These are phyloP conservation scores for Mycena metata DNA, from an alignment of 768 basidiomycete species.

Conservation along the genomic window DNA sequence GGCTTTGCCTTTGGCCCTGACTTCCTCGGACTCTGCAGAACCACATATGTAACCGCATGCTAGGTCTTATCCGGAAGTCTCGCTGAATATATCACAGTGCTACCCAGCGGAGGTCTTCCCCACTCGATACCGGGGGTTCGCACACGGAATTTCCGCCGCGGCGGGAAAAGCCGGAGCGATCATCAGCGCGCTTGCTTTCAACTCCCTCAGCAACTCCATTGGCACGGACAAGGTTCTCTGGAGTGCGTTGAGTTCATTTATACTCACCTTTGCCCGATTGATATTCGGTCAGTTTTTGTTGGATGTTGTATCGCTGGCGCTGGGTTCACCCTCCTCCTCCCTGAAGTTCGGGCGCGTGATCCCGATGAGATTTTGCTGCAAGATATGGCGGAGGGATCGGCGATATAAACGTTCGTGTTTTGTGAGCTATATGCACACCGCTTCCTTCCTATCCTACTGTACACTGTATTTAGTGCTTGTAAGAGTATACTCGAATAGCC, in stretches of 20 bases:
- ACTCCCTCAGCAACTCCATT: conserved; percentile 68
- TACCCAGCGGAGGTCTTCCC: conserved; percentile 88
- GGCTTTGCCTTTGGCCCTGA: neutral
- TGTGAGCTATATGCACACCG: no score
- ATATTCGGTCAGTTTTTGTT: conserved; percentile 70
- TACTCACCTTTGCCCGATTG: conserved; percentile 15
- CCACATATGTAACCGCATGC: conserved; percentile 68
- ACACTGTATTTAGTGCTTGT: no score
- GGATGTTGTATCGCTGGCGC: conserved; percentile 74
- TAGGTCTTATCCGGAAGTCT: no score
- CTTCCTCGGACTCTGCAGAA: conserved; percentile 48
- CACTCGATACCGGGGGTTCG: conserved; percentile 77
- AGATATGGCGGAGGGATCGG: conserved; percentile 44
- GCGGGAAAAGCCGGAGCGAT: conserved; percentile 83
- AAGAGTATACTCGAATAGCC: no score
- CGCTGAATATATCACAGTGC: conserved; percentile 53
- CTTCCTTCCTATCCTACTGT: no score
- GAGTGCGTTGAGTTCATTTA: conserved; percentile 68
- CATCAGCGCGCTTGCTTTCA: conserved; percentile 81
- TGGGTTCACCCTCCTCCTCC: conserved; percentile 57
- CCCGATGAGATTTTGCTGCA: conserved; percentile 60
- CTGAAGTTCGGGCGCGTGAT: conserved; percentile 63
- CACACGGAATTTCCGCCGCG: conserved; percentile 83
- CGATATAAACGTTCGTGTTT: neutral
- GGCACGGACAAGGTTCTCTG: conserved; percentile 78